These are phyloP conservation scores for Aspergillus biplanus DNA, from an alignment of 495 filamentous ascomycete species.

Conservation along the genomic window DNA sequence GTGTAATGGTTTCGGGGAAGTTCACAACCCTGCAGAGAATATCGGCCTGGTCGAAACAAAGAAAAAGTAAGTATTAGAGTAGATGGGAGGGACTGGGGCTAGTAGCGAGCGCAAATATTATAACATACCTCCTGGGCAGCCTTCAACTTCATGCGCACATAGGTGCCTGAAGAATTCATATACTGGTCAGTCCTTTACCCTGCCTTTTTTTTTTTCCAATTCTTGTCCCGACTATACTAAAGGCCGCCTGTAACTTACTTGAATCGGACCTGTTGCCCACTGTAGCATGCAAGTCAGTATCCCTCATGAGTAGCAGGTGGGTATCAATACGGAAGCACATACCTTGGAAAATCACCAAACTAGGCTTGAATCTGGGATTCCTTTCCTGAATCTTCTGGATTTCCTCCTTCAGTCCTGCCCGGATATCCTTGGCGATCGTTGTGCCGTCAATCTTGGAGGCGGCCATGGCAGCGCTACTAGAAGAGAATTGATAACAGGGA, in stretches of 20 bases:
- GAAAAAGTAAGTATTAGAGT: constrained; percentile 7
- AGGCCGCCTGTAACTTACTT: constrained; percentile 58
- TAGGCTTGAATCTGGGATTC: constrained; percentile 86
- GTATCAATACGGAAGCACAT: constrained; percentile 29
- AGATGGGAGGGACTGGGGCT: constrained; percentile 2
- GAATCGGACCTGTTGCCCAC: constrained; percentile 93
- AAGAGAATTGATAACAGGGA: constrained; percentile 26
- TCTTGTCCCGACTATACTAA: no score
- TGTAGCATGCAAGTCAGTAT: constrained; percentile 26
- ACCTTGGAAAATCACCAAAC: constrained; percentile 92
- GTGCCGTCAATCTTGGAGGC: constrained; percentile 95
- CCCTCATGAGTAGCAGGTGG: constrained; percentile 2
- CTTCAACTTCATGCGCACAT: constrained; percentile 99
- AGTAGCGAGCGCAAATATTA: constrained; percentile 11
- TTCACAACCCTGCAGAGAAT: constrained; percentile 86
- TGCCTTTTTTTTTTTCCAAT: not conserved
- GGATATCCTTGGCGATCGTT: constrained; percentile 87
- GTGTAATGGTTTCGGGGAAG: constrained; percentile 77
- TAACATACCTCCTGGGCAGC: constrained; percentile 82
- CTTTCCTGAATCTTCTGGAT: constrained; percentile 78
- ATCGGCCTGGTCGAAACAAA: constrained; percentile 63
- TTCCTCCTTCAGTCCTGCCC: constrained; percentile 73
- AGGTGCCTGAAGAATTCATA: constrained; percentile 68
- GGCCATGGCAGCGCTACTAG: constrained; percentile 63
- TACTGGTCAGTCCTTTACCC: constrained; percentile 22